These are phyloP conservation scores for Dactylellina leptospora DNA, from an alignment of 2,329 filamentous ascomycete species.

Conservation along the genomic window DNA sequence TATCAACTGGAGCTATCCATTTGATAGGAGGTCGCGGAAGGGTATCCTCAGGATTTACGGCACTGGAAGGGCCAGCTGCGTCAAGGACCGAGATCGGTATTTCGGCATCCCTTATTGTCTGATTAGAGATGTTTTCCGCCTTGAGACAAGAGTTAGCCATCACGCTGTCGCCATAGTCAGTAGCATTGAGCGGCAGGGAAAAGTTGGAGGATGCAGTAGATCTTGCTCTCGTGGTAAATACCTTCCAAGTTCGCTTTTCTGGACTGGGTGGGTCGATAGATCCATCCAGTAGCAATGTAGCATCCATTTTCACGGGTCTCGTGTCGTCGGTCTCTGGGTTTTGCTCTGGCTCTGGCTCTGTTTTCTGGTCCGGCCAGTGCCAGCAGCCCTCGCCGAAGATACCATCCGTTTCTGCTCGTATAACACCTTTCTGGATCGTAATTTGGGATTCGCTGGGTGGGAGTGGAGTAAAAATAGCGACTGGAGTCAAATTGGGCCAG, in stretches of 20 bases:
- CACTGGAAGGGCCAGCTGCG: background rate
- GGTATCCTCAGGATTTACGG: background rate
- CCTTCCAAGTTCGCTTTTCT: slow-evolving; percentile 36
- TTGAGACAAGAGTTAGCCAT: slow-evolving; percentile 20
- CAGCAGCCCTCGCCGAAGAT: slow-evolving; percentile 35
- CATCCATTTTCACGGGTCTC: too few species aligned
- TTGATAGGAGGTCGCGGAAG: slow-evolving; percentile 5
- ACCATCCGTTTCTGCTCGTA: slow-evolving; percentile 36
- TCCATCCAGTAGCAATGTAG: too few species aligned
- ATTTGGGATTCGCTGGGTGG: background rate
- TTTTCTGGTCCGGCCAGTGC: slow-evolving; percentile 1
- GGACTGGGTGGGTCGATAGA: background rate
- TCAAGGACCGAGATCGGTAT: background rate
- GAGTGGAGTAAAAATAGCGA: background rate
- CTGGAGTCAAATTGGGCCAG: slow-evolving; percentile 10
- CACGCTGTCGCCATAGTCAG: background rate
- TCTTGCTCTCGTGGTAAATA: slow-evolving; percentile 49
- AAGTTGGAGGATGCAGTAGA: slow-evolving; percentile 23
- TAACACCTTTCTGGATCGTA: slow-evolving; percentile 31
- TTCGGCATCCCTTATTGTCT: background rate
- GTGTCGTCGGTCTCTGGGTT: too few species aligned
- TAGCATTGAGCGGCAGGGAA: background rate
- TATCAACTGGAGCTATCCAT: slow-evolving; percentile 35
- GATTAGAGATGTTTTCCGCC: background rate
- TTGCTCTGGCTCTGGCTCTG: too few species aligned